Evolutionary conservation across 441 rosid genomes (phyloP).

Genomic region (Cnidoscolus chayamansa): DNA sequence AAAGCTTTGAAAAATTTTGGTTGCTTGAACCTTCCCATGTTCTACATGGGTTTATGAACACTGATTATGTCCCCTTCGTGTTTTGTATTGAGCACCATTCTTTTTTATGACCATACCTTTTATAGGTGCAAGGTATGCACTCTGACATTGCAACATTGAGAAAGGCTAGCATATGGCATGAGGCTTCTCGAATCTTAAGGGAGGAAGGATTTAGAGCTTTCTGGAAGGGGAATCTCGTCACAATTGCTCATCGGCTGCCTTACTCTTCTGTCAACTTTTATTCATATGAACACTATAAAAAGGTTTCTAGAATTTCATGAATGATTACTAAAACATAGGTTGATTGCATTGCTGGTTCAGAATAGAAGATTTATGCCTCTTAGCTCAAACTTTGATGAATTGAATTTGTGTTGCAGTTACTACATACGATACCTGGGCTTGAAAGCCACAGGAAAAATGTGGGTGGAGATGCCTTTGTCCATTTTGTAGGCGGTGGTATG

Average conservation of each 20-base stretch:
- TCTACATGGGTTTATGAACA: neutral
- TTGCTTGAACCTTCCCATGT: neutral
- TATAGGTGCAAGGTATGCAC: slow-evolving; percentile 93
- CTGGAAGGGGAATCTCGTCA: slow-evolving; percentile 93
- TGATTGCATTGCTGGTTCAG: neutral
- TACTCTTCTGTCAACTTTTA: slow-evolving; percentile 86
- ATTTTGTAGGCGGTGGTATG: slow-evolving; percentile 80
- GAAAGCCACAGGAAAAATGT: slow-evolving; percentile 44
- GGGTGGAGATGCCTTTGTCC: slow-evolving; percentile 60
- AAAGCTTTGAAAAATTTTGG: neutral
- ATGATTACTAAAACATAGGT: neutral
- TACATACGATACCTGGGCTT: slow-evolving; percentile 51
- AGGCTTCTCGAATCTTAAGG: slow-evolving; percentile 72
- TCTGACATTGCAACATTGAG: slow-evolving; percentile 56
- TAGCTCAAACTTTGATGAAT: slow-evolving; percentile 11
- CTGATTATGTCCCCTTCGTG: neutral
- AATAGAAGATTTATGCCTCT: neutral
- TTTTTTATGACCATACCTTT: slow-evolving; percentile 5
- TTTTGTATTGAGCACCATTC: slow-evolving; percentile 9
- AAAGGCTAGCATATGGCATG: slow-evolving; percentile 76
- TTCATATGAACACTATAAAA: slow-evolving; percentile 76
- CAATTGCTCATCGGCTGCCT: slow-evolving; percentile 85
- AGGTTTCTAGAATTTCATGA: slow-evolving; percentile 36
- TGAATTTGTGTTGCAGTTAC: slow-evolving; percentile 46
- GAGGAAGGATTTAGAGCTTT: slow-evolving; percentile 92